Evolutionary conservation across 2,329 filamentous ascomycete species (phyloP), one percentile per base, ranked within the genome.

Genomic region (Botrytis cinerea): DNA sequence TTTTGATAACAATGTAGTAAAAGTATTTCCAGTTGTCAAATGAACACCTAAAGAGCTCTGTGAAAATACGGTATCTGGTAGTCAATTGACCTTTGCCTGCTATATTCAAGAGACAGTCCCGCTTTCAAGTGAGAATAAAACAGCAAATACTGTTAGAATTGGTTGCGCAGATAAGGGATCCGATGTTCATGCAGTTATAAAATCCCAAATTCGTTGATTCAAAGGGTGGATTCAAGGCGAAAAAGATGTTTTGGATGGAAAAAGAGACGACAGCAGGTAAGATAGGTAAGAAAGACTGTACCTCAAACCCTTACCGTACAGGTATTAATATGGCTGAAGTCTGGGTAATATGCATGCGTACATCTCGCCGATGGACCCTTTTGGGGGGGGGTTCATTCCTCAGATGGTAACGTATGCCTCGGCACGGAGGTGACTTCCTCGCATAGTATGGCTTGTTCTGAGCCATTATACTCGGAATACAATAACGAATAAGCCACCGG

Each of bases 1-100:
- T 79, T 64, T 48, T 62, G n/a, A 69, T 57, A 10, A 6, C 9
- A 28, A 68, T 22, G 25, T 8, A 14, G 10, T 28, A 14, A 20
- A 4, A 68, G 40, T 28, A 57, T 43, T 8, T 25, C 7, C 38
- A 57, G n/a, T 3, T 25, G 40, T 57, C 9, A 32, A 18, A 68
- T 9, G 35, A 68, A 51, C 1, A 12, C 35, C 9, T 4, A 1
- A 4, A 16, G 9, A 40, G 46, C 46, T 68, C 18, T 8, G 22
- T 20, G 14, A 5, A 54, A 16, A 54, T 22, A 51, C 9, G 22
- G 32, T 20, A 54, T 54, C 4, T 22, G 12, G 20, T 16, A 35
- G n/a, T 28, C 38, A 54, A 68, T 22, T n/a, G 28, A 40, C 2
- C 6, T 28, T 54, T 38, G 48, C 2, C 12, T 20, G 20, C 43